Percentiles rank a stretch among this genome's conserved stretches.
phyloP scores from a whole-genome alignment of 164 flowering plant species.

The Aristolochia contorta region DNA sequence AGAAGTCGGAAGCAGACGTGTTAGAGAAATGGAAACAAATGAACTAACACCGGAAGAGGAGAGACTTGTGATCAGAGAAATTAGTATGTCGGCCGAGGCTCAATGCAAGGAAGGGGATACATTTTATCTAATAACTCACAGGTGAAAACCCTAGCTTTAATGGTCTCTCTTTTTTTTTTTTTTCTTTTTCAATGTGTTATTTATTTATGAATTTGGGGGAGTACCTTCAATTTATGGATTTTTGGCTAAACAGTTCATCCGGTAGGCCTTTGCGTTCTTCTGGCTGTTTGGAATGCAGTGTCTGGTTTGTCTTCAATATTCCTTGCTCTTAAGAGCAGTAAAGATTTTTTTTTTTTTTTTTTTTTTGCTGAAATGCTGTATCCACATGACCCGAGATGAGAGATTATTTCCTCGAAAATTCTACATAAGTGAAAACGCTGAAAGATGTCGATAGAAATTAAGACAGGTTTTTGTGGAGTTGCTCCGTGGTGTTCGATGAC shows the following conservation, averaged over 20 bases:
- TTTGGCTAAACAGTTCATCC: background rate
- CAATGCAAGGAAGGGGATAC: slow-evolving; percentile 69
- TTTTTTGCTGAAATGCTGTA: too few relatives aligned
- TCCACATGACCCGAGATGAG: too few relatives aligned
- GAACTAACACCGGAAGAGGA: slow-evolving; percentile 66
- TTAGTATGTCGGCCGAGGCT: slow-evolving; percentile 53
- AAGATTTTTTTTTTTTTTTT: too few relatives aligned
- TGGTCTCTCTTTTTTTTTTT: too few relatives aligned
- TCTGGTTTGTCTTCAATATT: background rate
- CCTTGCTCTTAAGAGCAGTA: too few relatives aligned
- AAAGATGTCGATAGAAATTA: too few relatives aligned
- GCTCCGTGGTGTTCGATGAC: too few relatives aligned
- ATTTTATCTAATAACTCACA: slow-evolving; percentile 70
- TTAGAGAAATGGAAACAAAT: slow-evolving; percentile 13
- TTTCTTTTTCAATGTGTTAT: background rate
- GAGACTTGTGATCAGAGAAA: slow-evolving; percentile 59
- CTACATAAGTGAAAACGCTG: too few relatives aligned
- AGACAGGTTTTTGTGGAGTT: too few relatives aligned
- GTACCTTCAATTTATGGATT: background rate
- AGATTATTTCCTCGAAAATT: too few relatives aligned
- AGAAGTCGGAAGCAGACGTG: slow-evolving; percentile 1
- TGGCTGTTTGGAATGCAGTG: background rate
- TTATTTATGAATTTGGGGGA: background rate
- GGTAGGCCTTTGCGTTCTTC: background rate
- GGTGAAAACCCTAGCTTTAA: slow-evolving; percentile 24